Evolutionary conservation across 73 alveolate species (phyloP).

Genomic region (Halteria grandinella): DNA sequence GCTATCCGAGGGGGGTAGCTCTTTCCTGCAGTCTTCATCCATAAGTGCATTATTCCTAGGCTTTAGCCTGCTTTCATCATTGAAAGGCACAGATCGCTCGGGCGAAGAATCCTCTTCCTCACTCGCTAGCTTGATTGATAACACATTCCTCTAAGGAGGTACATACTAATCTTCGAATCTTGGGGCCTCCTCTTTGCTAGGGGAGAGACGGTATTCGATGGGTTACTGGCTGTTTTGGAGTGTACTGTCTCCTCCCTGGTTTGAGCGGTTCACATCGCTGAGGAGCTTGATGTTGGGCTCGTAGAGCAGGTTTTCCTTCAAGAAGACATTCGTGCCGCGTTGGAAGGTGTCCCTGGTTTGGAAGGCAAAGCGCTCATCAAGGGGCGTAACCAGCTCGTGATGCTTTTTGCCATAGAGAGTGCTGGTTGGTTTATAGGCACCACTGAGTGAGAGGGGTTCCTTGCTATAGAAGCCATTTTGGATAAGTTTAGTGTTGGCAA

Average conservation of each 20-base stretch:
- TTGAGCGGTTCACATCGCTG: neutral
- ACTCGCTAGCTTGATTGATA: too few relatives aligned
- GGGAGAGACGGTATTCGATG: slow-evolving; percentile 1
- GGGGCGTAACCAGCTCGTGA: slow-evolving; percentile 41
- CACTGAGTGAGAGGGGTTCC: slow-evolving; percentile 3
- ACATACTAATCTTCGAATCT: slow-evolving; percentile 31
- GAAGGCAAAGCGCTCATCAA: too few relatives aligned
- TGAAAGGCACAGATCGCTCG: too few relatives aligned
- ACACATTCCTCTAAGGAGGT: too few relatives aligned
- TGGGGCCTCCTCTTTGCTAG: slow-evolving; percentile 21
- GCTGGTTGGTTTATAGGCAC: neutral
- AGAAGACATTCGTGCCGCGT: slow-evolving; percentile 34
- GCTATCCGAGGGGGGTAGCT: neutral
- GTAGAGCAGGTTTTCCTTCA: slow-evolving; percentile 12
- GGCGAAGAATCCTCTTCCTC: too few relatives aligned
- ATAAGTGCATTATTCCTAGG: too few relatives aligned
- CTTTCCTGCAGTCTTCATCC: slow-evolving; percentile 56
- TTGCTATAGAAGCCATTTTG: slow-evolving; percentile 44
- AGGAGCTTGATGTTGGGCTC: slow-evolving; percentile 12
- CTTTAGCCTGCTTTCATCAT: too few relatives aligned
- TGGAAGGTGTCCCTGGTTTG: slow-evolving; percentile 3
- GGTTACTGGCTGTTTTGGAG: neutral
- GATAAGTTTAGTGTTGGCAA: neutral
- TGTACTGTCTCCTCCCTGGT: neutral
- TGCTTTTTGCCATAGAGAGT: neutral